Evolutionary conservation across 768 basidiomycete species (phyloP), one percentile per base, ranked within the genome.

Genomic region (Candolleomyces eurysporus): DNA sequence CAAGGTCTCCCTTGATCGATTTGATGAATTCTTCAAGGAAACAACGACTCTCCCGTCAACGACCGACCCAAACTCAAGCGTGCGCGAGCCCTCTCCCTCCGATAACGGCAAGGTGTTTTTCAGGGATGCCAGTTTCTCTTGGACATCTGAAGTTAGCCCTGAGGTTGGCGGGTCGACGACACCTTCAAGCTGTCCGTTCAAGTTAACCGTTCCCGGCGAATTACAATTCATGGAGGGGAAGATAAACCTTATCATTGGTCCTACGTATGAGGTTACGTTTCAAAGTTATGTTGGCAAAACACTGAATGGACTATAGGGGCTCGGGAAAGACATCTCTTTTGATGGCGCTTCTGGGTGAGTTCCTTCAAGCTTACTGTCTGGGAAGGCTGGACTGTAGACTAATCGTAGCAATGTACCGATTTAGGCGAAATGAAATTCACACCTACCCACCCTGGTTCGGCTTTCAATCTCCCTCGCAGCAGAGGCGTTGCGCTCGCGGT

Each of bases 401-500:
- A 4, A 26, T 26, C 26, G 26, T 26, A 4, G 26, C 26, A 26
- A 26, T 26, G 26, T 26, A 26, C 26, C 4, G 4, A 26, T 26
- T 2, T 26, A 26, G 26, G 26, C 39, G 88, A 90, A 72, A 84
- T 91, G 85, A 86, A 89, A 68, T 86, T 84, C n/a, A n/a, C n/a
- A n/a, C 66, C 71, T 80, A 9, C 82, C 8, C 69, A 73, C 9
- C 76, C 82, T 0, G 79, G 82, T 48, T 85, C 89, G 0, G 89
- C 84, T 81, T 90, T 81, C 72, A 85, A 83, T 63, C 81, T 94
- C 5, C 91, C 92, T 26, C 77, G 90, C 2, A 75, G 74, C 3
- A 79, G 79, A 1, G 91, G 92, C 5, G 81, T 95, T 45, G 86
- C 91, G 2, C 93, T 91, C 69, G 89, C 89, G 6, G 88, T 89